These are phyloP conservation scores for Porogramme epimiltina DNA, from an alignment of 1,284 basidiomycete species.

Conservation along the genomic window DNA sequence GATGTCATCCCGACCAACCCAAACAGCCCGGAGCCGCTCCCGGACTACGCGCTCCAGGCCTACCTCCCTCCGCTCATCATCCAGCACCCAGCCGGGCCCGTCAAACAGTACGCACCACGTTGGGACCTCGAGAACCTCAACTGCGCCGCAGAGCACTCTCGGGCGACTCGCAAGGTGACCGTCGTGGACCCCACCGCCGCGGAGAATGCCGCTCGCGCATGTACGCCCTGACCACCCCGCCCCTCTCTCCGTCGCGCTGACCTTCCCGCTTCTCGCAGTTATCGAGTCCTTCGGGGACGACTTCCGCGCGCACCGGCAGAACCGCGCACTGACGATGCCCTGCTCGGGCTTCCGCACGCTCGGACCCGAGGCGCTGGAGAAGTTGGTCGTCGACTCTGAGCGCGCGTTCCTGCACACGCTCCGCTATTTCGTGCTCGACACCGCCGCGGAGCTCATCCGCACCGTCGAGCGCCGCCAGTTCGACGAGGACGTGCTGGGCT, in stretches of 20 bases:
- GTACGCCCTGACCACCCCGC: not conserved
- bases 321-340: constrained; percentile 9
- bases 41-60: not conserved
- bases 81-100: not conserved
- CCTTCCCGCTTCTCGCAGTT: not conserved
- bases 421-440: constrained; percentile 9
- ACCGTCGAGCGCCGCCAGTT: constrained; percentile 10
- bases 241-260: not conserved
- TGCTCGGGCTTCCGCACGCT: constrained; percentile 5
- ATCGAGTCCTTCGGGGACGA: not conserved
- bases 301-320: not conserved
- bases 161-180: not conserved
- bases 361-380: not conserved
- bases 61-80: constrained; percentile 1
- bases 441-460: constrained; percentile 12
- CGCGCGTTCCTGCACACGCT: constrained; percentile 8
- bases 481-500: constrained; percentile 13
- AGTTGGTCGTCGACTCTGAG: constrained; percentile 1
- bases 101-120: not conserved
- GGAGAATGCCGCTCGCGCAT: too few relatives aligned
- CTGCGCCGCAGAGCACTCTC: not conserved
- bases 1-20: too few relatives aligned
- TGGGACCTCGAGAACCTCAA: constrained; percentile 1
- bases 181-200: not conserved
- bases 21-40: not conserved